Percentiles rank a stretch among this genome's conserved stretches.
Conservation (phyloP, 2,329 filamentous ascomycete genomes). For the Fusarium sp. region DNA sequence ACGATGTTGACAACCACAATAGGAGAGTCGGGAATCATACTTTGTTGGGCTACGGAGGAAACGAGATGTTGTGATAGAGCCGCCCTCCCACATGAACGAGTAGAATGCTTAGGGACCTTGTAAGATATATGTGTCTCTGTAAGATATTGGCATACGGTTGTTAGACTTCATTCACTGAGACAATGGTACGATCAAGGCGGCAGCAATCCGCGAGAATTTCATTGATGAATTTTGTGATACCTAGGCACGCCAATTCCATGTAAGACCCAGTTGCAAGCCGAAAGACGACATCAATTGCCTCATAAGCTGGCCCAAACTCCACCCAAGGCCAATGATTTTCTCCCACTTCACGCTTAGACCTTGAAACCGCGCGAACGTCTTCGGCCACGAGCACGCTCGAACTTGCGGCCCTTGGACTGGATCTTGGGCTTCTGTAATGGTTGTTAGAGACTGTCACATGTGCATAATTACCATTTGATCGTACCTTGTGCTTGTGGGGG, state of each 20-base stretch:
- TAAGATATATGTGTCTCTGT: background rate
- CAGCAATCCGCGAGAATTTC: conserved; percentile 46
- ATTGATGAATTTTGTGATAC: conserved; percentile 57
- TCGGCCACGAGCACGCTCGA: conserved; percentile 98
- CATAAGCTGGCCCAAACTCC: conserved; percentile 45
- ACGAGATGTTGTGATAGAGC: conserved; percentile 48
- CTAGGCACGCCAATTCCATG: conserved; percentile 62
- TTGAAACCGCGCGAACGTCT: conserved; percentile 99
- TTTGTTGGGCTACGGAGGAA: conserved; percentile 85
- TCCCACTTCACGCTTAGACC: conserved; percentile 77
- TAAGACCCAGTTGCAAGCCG: conserved; percentile 52
- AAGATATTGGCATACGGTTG: background rate
- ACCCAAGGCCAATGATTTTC: conserved; percentile 43
- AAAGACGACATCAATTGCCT: conserved; percentile 47
- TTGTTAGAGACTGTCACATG: conserved; percentile 46
- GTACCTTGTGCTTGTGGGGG: conserved; percentile 96
- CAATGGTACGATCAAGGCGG: conserved; percentile 38
- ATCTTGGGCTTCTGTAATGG: conserved; percentile 87
- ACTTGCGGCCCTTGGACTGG: conserved; percentile 99
- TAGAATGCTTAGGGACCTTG: background rate
- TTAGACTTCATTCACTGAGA: background rate
- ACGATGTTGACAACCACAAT: conserved; percentile 3
- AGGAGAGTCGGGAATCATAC: conserved; percentile 77
- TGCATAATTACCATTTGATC: conserved; percentile 38
- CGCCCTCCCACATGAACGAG: background rate